Evolutionary conservation across 2,329 filamentous ascomycete genomes (phyloP).

Genomic region (Penicillium glabrum): DNA sequence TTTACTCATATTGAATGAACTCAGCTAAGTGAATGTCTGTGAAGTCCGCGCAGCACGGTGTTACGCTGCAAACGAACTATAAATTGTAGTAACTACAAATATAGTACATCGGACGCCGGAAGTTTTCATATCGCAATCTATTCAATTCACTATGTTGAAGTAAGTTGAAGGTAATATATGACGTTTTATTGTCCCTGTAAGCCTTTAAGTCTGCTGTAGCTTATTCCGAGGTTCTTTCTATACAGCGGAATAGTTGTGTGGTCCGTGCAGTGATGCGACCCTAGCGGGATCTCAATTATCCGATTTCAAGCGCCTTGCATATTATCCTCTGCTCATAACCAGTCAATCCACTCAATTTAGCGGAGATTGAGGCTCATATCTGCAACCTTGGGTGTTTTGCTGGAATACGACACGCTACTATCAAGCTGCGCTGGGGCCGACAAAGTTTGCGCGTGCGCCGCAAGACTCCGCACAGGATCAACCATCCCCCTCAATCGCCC

Average conservation of each 20-base stretch:
- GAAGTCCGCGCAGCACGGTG: too few species aligned
- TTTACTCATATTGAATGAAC: too few species aligned
- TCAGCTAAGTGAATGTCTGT: too few species aligned
- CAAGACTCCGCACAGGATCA: background rate
- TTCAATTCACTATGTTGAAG: too few species aligned
- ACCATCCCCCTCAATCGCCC: background rate
- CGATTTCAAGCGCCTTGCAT: background rate
- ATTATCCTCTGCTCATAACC: background rate
- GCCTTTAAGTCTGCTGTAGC: too few species aligned
- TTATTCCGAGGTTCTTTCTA: background rate
- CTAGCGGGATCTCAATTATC: constrained; percentile 3
- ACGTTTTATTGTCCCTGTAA: too few species aligned
- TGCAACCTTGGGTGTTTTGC: background rate
- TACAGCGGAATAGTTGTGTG: background rate
- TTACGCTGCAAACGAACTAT: too few species aligned
- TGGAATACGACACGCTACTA: background rate
- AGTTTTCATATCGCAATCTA: too few species aligned
- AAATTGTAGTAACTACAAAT: too few species aligned
- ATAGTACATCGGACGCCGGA: too few species aligned
- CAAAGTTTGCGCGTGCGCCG: background rate
- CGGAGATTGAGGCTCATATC: background rate
- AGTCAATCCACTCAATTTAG: background rate
- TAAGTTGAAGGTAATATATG: too few species aligned
- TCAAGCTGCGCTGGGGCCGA: background rate
- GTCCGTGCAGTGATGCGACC: background rate